Base-by-base conservation (phyloP, 768 basidiomycete genomes). In the Tulasnella calospora region DNA sequence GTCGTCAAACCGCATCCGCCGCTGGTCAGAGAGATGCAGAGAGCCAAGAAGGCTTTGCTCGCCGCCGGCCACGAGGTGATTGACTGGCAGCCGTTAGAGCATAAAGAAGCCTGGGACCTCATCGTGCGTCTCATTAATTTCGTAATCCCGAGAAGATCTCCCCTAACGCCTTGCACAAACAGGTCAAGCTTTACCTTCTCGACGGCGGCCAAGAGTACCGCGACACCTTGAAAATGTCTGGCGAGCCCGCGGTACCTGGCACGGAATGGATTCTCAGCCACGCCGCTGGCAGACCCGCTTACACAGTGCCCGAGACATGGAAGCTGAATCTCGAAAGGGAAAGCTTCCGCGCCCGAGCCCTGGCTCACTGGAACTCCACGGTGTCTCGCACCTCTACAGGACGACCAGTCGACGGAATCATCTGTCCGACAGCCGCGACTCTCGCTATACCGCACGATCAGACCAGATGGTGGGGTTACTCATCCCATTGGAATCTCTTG, bases 61-160 rank as follows among this genome's bases (percentile, higher is more conserved):
- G 84, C 82, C 35, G 87, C 87, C 3, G 88, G 88, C 5, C 89
- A 89, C 80, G 86, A 89, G 73, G 87, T 89, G n/a, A 84, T 89
- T 30, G 81, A 84, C 51, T 89, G 88, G 87, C 76, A 83, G 33
- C 86, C 88, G n/a, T 75, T 87, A 30, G 85, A 86, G 67, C 87
- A 88, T 80, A 82, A 85, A 75, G 79, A 83, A 61, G 85, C 86
- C 61, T 88, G 87, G 87, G 86, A 87, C 73, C 81, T 89, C 44
- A 85, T 89, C 79, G 88, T 88, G 81, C 82, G 86, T 82, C 79
- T 36, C 35, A 76, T 38, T 46, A 21, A 40, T 46, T 75, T 23
- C 27, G 74, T 75, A 80, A 67, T 67, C 61, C 30, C 15, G 61
- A 67, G 61, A 67, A 67, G 61, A 67, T 67, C 61, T 27, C 51